phyloP scores from a whole-genome alignment of 169 alveolate genomes.

The Eimeria zaria region DNA sequence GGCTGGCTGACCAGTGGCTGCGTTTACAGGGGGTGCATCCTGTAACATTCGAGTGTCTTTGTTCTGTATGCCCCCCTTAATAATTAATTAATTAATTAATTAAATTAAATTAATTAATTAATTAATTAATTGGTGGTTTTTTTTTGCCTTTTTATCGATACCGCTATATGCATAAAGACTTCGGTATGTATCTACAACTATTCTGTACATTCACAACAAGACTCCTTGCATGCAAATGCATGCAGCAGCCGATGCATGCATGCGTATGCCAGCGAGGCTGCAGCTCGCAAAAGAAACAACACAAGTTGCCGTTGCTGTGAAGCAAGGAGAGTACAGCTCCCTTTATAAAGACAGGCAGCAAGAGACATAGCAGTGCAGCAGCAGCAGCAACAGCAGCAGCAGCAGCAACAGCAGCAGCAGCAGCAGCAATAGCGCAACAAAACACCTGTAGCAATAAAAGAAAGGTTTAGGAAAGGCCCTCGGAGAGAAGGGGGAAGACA shows the following conservation, averaged over 20 bases:
- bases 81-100: background rate
- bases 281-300: background rate
- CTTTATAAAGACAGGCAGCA: background rate
- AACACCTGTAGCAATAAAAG: background rate
- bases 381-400: background rate
- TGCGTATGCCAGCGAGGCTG: background rate
- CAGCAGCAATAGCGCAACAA: background rate
- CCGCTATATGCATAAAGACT: too few species aligned
- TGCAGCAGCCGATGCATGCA: background rate
- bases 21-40: slow-evolving; percentile 44
- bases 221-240: background rate
- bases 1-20: slow-evolving; percentile 58
- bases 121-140: background rate
- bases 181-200: background rate
- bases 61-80: background rate
- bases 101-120: background rate
- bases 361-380: background rate
- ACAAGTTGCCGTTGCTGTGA: background rate
- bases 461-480: background rate
- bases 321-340: background rate
- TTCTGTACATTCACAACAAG: background rate
- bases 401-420: background rate
- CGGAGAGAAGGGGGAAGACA: background rate
- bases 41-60: slow-evolving; percentile 1
- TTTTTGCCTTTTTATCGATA: background rate